Evolutionary conservation across 2,329 filamentous ascomycete species (phyloP).

Genomic region (Cladobotryum protrusum): DNA sequence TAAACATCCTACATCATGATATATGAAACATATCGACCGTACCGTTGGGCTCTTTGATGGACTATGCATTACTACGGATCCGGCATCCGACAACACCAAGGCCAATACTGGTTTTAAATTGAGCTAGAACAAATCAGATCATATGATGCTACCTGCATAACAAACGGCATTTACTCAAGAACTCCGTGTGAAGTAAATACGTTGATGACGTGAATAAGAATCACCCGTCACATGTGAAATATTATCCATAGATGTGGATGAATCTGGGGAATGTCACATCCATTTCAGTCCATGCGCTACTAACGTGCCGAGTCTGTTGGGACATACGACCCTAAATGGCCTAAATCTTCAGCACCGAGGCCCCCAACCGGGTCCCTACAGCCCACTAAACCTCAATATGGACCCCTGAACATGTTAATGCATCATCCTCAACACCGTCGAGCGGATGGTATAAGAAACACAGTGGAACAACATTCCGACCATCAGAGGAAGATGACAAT

Average conservation of each 20-base stretch:
- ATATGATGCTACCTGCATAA: not conserved
- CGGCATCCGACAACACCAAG: too few relatives aligned
- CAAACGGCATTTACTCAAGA: not conserved
- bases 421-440: too few relatives aligned
- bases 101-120: too few relatives aligned
- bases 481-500: too few relatives aligned
- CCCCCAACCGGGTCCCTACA: conserved; percentile 6
- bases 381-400: conserved; percentile 1
- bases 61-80: too few relatives aligned
- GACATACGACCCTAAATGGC: not conserved
- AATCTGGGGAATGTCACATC: too few relatives aligned
- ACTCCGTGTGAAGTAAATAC: too few relatives aligned
- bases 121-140: too few relatives aligned
- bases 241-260: not conserved
- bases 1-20: too few relatives aligned
- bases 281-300: not conserved
- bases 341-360: conserved; percentile 3
- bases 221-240: not conserved
- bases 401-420: not conserved
- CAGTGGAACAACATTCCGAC: not conserved
- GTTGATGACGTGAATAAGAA: too few relatives aligned
- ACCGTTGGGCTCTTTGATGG: too few relatives aligned
- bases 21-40: too few relatives aligned
- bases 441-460: not conserved
- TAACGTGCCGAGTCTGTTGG: not conserved